Evolutionary conservation across 2,329 filamentous ascomycete genomes (phyloP).

Genomic region (Helicocarpus griseus): DNA sequence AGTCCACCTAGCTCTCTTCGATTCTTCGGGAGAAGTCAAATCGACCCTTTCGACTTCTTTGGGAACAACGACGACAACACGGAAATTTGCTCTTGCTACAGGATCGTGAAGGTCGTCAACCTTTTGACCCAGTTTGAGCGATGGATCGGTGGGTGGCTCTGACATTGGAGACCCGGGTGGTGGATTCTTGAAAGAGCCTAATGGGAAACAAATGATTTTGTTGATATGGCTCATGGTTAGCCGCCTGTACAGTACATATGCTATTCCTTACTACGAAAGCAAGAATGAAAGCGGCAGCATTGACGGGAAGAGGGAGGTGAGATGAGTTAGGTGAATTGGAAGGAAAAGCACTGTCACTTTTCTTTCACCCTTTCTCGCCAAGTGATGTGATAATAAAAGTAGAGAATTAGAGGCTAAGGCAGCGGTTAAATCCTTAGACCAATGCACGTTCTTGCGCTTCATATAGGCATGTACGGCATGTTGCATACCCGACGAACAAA

Average conservation of each 20-base stretch:
- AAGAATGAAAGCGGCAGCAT: neutral
- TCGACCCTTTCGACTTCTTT: slow-evolving; percentile 68
- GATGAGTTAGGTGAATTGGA: neutral
- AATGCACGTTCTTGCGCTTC: neutral
- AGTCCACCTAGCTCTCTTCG: slow-evolving; percentile 58
- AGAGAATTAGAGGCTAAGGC: neutral
- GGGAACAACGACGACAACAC: slow-evolving; percentile 78
- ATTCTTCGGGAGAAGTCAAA: slow-evolving; percentile 55
- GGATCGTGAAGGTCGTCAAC: slow-evolving; percentile 61
- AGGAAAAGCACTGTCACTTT: neutral
- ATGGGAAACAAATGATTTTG: neutral
- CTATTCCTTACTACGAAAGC: neutral
- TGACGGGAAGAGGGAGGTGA: too few relatives aligned
- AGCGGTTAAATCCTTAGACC: too few relatives aligned
- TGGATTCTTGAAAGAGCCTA: slow-evolving; percentile 62
- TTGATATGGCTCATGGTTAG: neutral
- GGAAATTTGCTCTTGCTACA: slow-evolving; percentile 63
- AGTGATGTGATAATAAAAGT: too few relatives aligned
- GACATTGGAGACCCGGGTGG: slow-evolving; percentile 54
- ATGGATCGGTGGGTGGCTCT: slow-evolving; percentile 37
- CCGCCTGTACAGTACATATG: neutral
- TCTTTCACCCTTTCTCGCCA: neutral
- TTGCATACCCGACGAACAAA: neutral
- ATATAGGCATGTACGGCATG: neutral
- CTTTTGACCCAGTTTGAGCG: slow-evolving; percentile 48